Conservation (phyloP, 1,139 yeast species). For the Eremothecium coryli region DNA sequence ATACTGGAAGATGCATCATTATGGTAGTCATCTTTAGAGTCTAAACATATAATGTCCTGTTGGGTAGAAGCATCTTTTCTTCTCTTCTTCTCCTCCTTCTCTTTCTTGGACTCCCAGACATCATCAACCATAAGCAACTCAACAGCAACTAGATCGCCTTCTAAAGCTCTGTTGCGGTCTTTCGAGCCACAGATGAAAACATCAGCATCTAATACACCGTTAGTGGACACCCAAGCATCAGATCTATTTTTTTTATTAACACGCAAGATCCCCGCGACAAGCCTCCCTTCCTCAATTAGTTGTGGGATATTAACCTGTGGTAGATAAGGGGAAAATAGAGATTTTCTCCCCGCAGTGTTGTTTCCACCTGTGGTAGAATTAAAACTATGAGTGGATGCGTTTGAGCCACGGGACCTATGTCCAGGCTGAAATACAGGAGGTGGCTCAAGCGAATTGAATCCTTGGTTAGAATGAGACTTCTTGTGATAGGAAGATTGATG, state of each 20-base stretch:
- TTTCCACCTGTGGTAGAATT: slow-evolving; percentile 37
- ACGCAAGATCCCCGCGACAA: slow-evolving; percentile 85
- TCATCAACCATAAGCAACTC: slow-evolving; percentile 92
- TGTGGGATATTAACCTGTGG: slow-evolving; percentile 92
- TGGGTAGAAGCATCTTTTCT: slow-evolving; percentile 54
- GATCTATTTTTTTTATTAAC: slow-evolving; percentile 94
- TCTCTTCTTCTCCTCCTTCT: slow-evolving; percentile 93
- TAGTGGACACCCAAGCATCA: slow-evolving; percentile 95
- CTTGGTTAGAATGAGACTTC: slow-evolving; percentile 29
- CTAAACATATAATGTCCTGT: slow-evolving; percentile 31
- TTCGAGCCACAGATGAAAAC: slow-evolving; percentile 98
- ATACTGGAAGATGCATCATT: slow-evolving; percentile 49
- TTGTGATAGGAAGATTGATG: slow-evolving; percentile 24
- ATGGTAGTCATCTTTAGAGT: slow-evolving; percentile 53
- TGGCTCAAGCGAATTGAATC: slow-evolving; percentile 38
- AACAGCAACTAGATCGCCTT: slow-evolving; percentile 93
- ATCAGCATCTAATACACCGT: slow-evolving; percentile 90
- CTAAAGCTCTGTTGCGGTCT: slow-evolving; percentile 94
- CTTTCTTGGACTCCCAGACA: slow-evolving; percentile 94
- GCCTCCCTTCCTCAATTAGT: slow-evolving; percentile 76
- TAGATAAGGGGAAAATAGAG: slow-evolving; percentile 88
- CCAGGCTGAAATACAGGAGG: slow-evolving; percentile 64
- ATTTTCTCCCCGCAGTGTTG: slow-evolving; percentile 47
- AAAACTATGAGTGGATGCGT: slow-evolving; percentile 34
- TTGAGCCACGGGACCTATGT: slow-evolving; percentile 66